These are phyloP conservation scores for Monosporozyma solicola DNA, from an alignment of 805 yeast genomes.

Conservation along the genomic window DNA sequence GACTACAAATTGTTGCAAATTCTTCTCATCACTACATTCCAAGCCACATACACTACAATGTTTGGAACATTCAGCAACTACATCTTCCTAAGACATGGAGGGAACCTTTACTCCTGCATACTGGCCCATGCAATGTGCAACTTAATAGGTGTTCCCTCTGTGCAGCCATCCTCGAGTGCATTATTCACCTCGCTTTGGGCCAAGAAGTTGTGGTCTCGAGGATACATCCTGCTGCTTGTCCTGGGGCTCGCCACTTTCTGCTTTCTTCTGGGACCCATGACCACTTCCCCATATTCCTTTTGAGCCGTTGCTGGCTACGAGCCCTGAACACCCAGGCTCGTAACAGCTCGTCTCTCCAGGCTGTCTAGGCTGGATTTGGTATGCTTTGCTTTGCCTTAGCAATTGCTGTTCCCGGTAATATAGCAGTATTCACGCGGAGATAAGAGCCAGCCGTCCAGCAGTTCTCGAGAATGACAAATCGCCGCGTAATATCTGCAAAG, in stretches of 20 bases:
- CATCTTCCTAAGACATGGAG: conserved; percentile 23
- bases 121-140: conserved; percentile 25
- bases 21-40: conserved; percentile 15
- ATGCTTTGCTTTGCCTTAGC: no score
- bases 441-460: not conserved
- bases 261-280: not conserved
- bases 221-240: conserved; percentile 14
- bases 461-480: no score
- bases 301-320: not conserved
- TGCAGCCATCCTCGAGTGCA: conserved; percentile 6
- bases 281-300: not conserved
- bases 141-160: conserved; percentile 28
- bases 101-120: conserved; percentile 25
- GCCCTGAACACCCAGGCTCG: not conserved
- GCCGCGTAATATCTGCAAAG: not conserved
- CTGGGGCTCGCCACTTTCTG: conserved; percentile 10
- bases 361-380: no score
- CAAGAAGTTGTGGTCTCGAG: conserved; percentile 5
- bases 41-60: conserved; percentile 24
- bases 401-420: not conserved
- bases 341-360: not conserved
- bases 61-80: conserved; percentile 29
- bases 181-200: not conserved
- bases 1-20: conserved; percentile 11
- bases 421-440: not conserved